Conservation (phyloP, 2,329 filamentous ascomycete genomes). For the Paecilomyces formosus region DNA sequence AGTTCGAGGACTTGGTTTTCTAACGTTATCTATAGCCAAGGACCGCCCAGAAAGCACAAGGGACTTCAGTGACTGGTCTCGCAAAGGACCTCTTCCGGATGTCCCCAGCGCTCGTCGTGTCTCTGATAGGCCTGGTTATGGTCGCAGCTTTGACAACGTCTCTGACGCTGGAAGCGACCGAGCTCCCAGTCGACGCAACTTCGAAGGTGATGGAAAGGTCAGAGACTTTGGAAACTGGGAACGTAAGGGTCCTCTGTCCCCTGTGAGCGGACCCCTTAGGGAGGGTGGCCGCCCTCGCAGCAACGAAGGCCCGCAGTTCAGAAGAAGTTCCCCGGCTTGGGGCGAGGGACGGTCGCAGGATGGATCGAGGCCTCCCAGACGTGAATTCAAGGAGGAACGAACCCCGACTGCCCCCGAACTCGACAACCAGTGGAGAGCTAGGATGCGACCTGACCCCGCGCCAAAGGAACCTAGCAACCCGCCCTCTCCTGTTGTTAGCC, state of each 20-base stretch:
- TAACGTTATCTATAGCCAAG: constrained; percentile 60
- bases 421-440: constrained; percentile 86
- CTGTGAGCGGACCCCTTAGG: constrained; percentile 47
- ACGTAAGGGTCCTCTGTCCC: constrained; percentile 83
- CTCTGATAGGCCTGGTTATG: constrained; percentile 49
- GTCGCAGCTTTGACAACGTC: constrained; percentile 46
- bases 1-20: not conserved
- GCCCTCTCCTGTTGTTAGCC: constrained; percentile 61
- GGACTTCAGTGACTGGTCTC: constrained; percentile 84
- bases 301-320: constrained; percentile 55
- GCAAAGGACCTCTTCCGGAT: constrained; percentile 81
- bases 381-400: constrained; percentile 62
- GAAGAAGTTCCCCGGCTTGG: constrained; percentile 68
- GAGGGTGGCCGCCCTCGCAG: constrained; percentile 54
- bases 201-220: constrained; percentile 63
- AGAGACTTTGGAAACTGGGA: constrained; percentile 90
- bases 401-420: constrained; percentile 80
- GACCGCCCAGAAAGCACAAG: constrained; percentile 67
- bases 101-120: constrained; percentile 52
- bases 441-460: constrained; percentile 79
- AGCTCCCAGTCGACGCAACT: constrained; percentile 58
- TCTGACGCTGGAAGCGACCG: constrained; percentile 58
- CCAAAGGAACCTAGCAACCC: constrained; percentile 70
- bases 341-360: constrained; percentile 61
- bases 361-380: constrained; percentile 70